These are phyloP conservation scores for Rutstroemia sydowiana DNA, from an alignment of 2,329 filamentous ascomycete species.

Conservation along the genomic window DNA sequence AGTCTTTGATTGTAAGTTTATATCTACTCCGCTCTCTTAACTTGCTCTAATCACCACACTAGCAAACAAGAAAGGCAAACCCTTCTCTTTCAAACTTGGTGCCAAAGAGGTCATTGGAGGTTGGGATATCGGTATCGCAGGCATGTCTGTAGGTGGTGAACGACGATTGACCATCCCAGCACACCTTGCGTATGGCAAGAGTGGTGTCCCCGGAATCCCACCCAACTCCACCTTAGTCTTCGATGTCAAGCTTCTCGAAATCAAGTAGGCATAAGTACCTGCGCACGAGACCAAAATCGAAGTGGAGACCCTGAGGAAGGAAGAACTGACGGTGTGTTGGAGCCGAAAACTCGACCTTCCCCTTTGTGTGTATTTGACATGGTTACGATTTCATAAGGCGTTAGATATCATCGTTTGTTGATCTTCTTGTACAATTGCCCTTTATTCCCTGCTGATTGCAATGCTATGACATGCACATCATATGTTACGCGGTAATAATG, in stretches of 20 bases:
- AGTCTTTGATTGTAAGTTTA: constrained; percentile 80
- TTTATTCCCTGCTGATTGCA: constrained; percentile 12
- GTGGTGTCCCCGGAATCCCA: constrained; percentile 76
- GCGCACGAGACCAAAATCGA: too few relatives aligned
- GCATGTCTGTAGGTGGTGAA: constrained; percentile 91
- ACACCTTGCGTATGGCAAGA: constrained; percentile 81
- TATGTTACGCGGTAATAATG: constrained; percentile 6
- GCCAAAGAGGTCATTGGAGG: constrained; percentile 96
- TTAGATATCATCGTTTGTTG: constrained; percentile 15
- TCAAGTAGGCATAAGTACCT: constrained; percentile 54
- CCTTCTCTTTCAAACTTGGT: constrained; percentile 92
- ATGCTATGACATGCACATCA: constrained; percentile 2
- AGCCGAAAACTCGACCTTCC: neutral
- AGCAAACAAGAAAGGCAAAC: constrained; percentile 99
- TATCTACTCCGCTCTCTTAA: neutral
- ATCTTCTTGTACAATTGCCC: constrained; percentile 26
- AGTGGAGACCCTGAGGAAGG: too few relatives aligned
- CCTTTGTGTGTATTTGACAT: constrained; percentile 9
- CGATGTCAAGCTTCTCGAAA: constrained; percentile 79
- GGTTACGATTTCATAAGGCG: constrained; percentile 14
- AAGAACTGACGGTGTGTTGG: too few relatives aligned
- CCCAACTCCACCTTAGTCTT: constrained; percentile 87
- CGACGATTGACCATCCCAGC: constrained; percentile 86
- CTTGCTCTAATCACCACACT: constrained; percentile 10
- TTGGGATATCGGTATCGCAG: constrained; percentile 90